Evolutionary conservation across 805 yeast genomes (phyloP).

Genomic region (Ogataea sp.): DNA sequence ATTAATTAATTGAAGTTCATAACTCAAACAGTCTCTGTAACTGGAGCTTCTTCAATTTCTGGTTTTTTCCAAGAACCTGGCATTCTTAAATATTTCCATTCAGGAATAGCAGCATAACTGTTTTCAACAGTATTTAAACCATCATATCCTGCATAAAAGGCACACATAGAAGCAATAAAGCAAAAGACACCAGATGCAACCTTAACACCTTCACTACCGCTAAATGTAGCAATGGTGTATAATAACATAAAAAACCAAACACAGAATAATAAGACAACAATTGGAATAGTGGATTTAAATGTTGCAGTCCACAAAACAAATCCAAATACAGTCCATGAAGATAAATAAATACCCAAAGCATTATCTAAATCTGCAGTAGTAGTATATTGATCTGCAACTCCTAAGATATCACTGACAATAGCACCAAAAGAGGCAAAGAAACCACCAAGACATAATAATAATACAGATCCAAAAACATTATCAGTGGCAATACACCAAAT

Average conservation of each 20-base stretch:
- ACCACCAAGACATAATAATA: slow-evolving; percentile 38
- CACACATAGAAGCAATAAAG: slow-evolving; percentile 29
- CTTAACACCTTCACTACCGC: slow-evolving; percentile 21
- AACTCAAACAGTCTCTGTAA: neutral
- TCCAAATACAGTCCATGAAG: slow-evolving; percentile 43
- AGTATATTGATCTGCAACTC: slow-evolving; percentile 31
- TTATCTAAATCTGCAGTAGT: slow-evolving; percentile 26
- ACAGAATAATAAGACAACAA: slow-evolving; percentile 28
- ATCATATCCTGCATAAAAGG: slow-evolving; percentile 35
- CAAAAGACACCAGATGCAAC: slow-evolving; percentile 37
- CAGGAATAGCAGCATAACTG: slow-evolving; percentile 16
- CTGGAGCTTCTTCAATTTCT: slow-evolving; percentile 1
- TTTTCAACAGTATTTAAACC: slow-evolving; percentile 22
- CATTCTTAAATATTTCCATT: slow-evolving; percentile 19
- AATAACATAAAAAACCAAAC: slow-evolving; percentile 34
- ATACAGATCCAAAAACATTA: slow-evolving; percentile 40
- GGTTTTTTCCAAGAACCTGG: slow-evolving; percentile 18
- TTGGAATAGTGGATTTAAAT: slow-evolving; percentile 34
- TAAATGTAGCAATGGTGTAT: slow-evolving; percentile 32
- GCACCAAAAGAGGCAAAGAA: slow-evolving; percentile 41
- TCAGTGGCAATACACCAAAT: slow-evolving; percentile 42
- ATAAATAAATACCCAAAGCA: slow-evolving; percentile 37
- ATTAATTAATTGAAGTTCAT: no score
- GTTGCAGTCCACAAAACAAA: slow-evolving; percentile 34
- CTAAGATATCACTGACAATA: slow-evolving; percentile 32